phyloP scores from a whole-genome alignment of 495 filamentous ascomycete genomes.

The Cercophora sp. region DNA sequence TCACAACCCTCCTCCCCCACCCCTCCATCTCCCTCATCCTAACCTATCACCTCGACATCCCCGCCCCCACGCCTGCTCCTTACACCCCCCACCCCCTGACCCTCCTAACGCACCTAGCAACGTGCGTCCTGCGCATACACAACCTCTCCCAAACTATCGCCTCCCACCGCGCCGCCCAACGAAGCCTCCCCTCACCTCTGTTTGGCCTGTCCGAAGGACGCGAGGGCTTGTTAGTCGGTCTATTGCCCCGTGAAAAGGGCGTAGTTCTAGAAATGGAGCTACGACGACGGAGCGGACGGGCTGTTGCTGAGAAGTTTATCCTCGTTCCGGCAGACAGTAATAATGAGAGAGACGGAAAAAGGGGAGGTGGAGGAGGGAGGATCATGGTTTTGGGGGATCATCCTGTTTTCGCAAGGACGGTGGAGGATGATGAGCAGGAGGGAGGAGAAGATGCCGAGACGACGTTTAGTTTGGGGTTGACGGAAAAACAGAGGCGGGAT shows the following conservation, averaged over 20 bases:
- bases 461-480: slow-evolving; percentile 83
- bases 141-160: slow-evolving; percentile 67
- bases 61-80: background rate
- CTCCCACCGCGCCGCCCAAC: slow-evolving; percentile 61
- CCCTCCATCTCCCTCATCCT: slow-evolving; percentile 52
- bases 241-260: slow-evolving; percentile 26
- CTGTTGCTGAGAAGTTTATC: slow-evolving; percentile 73
- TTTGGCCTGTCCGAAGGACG: slow-evolving; percentile 72
- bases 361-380: background rate
- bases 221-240: slow-evolving; percentile 69
- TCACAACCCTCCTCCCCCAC: slow-evolving; percentile 52
- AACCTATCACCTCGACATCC: slow-evolving; percentile 67
- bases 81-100: slow-evolving; percentile 72
- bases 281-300: slow-evolving; percentile 72
- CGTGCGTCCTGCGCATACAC: slow-evolving; percentile 42
- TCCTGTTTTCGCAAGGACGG: slow-evolving; percentile 56
- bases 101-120: slow-evolving; percentile 45
- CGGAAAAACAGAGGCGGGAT: slow-evolving; percentile 81
- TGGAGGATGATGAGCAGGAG: slow-evolving; percentile 28
- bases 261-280: slow-evolving; percentile 84
- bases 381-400: slow-evolving; percentile 77
- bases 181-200: slow-evolving; percentile 63
- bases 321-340: slow-evolving; percentile 33
- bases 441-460: slow-evolving; percentile 53
- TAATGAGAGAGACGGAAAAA: background rate